Evolutionary conservation across 2,329 filamentous ascomycete genomes (phyloP).

Genomic region (Pyrenophora teres): DNA sequence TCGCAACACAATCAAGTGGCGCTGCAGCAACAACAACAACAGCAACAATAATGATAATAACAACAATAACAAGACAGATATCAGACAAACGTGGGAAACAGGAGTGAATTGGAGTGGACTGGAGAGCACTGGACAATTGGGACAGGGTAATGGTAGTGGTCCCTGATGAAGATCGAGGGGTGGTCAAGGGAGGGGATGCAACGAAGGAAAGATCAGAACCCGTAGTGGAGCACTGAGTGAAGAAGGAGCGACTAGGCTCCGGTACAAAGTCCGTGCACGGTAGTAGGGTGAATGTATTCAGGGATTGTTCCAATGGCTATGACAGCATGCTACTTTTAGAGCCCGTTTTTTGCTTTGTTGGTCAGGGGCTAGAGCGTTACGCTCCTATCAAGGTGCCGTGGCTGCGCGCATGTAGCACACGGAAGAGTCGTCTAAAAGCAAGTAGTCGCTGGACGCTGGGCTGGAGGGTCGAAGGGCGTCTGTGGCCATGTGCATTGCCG

Average conservation of each 20-base stretch:
- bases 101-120: not conserved
- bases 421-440: conserved; percentile 3
- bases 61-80: conserved; percentile 16
- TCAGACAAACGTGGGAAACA: conserved; percentile 5
- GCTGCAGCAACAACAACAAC: conserved; percentile 19
- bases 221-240: conserved; percentile 37
- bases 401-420: conserved; percentile 28
- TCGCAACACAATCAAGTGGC: conserved; percentile 24
- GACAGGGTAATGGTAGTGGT: conserved; percentile 21
- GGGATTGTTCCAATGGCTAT: conserved; percentile 35
- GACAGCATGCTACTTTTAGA: conserved; percentile 46
- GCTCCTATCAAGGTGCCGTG: conserved; percentile 18
- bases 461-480: conserved; percentile 4
- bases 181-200: conserved; percentile 29
- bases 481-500: conserved; percentile 15
- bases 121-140: conserved; percentile 11
- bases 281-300: conserved; percentile 43
- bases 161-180: conserved; percentile 32
- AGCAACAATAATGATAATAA: no score
- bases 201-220: conserved; percentile 33
- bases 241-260: conserved; percentile 39
- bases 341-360: conserved; percentile 27
- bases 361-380: conserved; percentile 29
- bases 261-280: conserved; percentile 36
- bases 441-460: conserved; percentile 11